Percentiles rank a stretch among this genome's conserved stretches.
phyloP scores from a whole-genome alignment of 306 rosid species.

The Trichosanthes cucumerina region DNA sequence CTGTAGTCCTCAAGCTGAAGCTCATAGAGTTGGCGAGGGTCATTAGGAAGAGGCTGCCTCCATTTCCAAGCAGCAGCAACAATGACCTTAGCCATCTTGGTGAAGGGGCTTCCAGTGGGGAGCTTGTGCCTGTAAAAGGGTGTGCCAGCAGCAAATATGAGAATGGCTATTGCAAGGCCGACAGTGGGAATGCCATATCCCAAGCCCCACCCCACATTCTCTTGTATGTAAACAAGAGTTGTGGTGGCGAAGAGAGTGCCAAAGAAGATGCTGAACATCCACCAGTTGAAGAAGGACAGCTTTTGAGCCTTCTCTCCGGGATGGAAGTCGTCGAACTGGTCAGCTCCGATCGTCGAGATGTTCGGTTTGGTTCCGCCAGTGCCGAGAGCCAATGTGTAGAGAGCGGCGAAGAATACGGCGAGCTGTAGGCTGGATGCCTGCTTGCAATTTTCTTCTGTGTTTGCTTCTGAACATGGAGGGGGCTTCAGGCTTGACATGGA shows the following conservation, averaged over 20 bases:
- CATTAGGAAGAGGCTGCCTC: constrained; percentile 39
- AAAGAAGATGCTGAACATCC: constrained; percentile 89
- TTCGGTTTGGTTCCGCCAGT: constrained; percentile 93
- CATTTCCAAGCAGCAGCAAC: constrained; percentile 52
- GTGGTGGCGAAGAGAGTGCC: constrained; percentile 78
- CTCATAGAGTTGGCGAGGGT: constrained; percentile 53
- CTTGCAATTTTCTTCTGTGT: constrained; percentile 52
- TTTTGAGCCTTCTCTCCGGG: constrained; percentile 61
- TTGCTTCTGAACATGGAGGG: constrained; percentile 24
- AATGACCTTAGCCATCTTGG: constrained; percentile 55
- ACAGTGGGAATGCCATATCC: constrained; percentile 82
- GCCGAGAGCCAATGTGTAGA: constrained; percentile 77
- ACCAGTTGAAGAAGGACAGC: constrained; percentile 93
- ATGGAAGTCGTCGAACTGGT: constrained; percentile 81
- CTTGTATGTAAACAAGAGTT: constrained; percentile 69
- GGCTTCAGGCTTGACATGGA: constrained; percentile 61
- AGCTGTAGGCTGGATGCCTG: constrained; percentile 59
- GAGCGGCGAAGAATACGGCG: constrained; percentile 64
- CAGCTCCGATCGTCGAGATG: constrained; percentile 92
- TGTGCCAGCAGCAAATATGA: constrained; percentile 54
- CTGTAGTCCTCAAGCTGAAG: constrained; percentile 36
- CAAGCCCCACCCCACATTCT: constrained; percentile 81
- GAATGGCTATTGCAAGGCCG: constrained; percentile 54
- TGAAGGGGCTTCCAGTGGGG: constrained; percentile 35
- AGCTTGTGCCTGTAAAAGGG: constrained; percentile 72